phyloP scores from a whole-genome alignment of 1,284 basidiomycete genomes.

The Xanthoconium separans region DNA sequence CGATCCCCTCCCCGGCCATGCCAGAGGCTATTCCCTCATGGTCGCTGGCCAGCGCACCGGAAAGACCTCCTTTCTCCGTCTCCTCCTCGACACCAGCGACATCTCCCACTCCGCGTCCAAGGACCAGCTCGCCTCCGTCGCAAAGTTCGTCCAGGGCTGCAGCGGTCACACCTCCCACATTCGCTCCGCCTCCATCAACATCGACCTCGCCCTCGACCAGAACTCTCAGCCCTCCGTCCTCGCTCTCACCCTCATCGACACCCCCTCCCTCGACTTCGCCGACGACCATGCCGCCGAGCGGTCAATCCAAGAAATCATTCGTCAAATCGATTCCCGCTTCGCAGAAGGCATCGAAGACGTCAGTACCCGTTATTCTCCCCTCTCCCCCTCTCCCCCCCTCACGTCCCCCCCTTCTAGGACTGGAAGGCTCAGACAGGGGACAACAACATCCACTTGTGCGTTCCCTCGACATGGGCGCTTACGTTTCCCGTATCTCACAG shows the following conservation, averaged over 20 bases:
- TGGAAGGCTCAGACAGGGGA: slow-evolving; percentile 65
- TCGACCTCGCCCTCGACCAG: slow-evolving; percentile 54
- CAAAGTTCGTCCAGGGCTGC: slow-evolving; percentile 74
- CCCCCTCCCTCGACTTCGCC: slow-evolving; percentile 68
- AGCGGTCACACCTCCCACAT: slow-evolving; percentile 66
- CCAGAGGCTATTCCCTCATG: slow-evolving; percentile 61
- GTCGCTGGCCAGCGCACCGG: slow-evolving; percentile 74
- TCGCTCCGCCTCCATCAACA: slow-evolving; percentile 63
- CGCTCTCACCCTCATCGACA: slow-evolving; percentile 72
- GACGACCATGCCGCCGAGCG: slow-evolving; percentile 61
- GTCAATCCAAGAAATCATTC: slow-evolving; percentile 58
- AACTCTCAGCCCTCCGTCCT: slow-evolving; percentile 45
- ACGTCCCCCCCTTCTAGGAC: slow-evolving; percentile 45
- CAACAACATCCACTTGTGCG: slow-evolving; percentile 78
- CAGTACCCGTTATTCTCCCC: slow-evolving; percentile 37
- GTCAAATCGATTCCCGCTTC: slow-evolving; percentile 65
- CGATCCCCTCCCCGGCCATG: slow-evolving; percentile 22
- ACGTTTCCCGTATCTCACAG: slow-evolving; percentile 14
- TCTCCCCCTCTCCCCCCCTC: slow-evolving; percentile 1
- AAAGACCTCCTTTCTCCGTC: slow-evolving; percentile 79
- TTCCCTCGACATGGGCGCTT: slow-evolving; percentile 31
- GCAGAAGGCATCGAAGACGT: slow-evolving; percentile 69
- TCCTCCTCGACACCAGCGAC: slow-evolving; percentile 71
- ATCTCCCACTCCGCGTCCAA: slow-evolving; percentile 55
- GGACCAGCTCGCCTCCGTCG: slow-evolving; percentile 71